Evolutionary conservation across 495 filamentous ascomycete species (phyloP), one percentile per base, ranked within the genome.

Genomic region (Thermochaetoides thermophila): DNA sequence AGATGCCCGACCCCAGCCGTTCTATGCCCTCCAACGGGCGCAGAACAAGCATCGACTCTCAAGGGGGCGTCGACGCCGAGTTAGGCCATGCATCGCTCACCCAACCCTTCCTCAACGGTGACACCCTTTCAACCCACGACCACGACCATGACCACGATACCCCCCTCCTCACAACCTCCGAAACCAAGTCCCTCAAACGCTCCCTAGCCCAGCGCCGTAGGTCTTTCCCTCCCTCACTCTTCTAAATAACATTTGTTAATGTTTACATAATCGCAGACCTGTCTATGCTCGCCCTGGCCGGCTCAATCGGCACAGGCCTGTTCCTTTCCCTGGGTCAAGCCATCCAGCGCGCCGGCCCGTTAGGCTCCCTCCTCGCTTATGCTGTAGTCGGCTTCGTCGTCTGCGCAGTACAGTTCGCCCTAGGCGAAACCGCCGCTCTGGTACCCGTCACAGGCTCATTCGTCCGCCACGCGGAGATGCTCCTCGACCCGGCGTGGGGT

Each of bases 401-500:
- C 12, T 65, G 60, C 31, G 52, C 60, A 17, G 66, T 70, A 25
- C 63, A 65, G 43, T 64, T 66, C 29, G 63, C 65, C 7, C 50
- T 71, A 23, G 75, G 76, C 27, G 70, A 82, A 51, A 63, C 64
- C 30, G 65, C 72, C 31, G 74, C 77, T 20, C 64, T 77, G 53
- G 62, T 81, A 6, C 71, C 78, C 0, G 62, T 71, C 0, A 66
- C 64, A 1, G 69, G 69, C 13, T 59, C 60, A 3, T 65, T 71
- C 28, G 65, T 69, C 1, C 44, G 78, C 14, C 83, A 84, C 38
- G 71, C 78, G 25, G 68, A 82, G 41, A 72, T 80, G 34, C 68
- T 83, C 27, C 71, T 85, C 29, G 78, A 84, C 43, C 76, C 78
- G 20, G 77, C 78, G 34, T 61, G 83, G 53, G 83, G 83, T 2